phyloP scores from a whole-genome alignment of 257 asterid species.

The Cinchona pubescens region DNA sequence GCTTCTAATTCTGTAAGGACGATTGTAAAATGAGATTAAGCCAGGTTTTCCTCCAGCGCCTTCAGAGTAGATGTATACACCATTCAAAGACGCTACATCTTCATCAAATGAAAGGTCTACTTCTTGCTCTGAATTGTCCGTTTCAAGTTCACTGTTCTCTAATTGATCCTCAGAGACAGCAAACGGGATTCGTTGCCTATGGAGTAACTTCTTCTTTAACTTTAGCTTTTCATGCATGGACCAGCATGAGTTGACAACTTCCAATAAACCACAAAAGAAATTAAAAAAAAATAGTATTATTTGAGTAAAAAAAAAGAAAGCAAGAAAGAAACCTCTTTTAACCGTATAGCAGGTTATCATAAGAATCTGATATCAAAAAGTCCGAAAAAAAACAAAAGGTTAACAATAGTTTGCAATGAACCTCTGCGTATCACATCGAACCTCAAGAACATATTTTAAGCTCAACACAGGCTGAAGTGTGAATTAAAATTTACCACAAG shows the following conservation, averaged over 20 bases:
- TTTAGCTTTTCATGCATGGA: conserved; percentile 36
- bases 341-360: not conserved
- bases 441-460: too few relatives aligned
- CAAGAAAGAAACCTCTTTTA: not conserved
- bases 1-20: conserved; percentile 27
- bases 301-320: too few relatives aligned
- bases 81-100: conserved; percentile 32
- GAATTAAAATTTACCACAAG: conserved; percentile 9
- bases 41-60: conserved; percentile 78
- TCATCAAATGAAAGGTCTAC: conserved; percentile 38
- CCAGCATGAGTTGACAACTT: conserved; percentile 47
- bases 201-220: conserved; percentile 29
- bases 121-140: conserved; percentile 46
- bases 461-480: not conserved
- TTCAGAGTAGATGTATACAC: conserved; percentile 34
- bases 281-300: not conserved
- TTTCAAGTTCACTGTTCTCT: conserved; percentile 43
- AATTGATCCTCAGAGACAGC: conserved; percentile 56
- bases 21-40: conserved; percentile 65
- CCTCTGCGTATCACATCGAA: too few relatives aligned
- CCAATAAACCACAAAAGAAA: conserved; percentile 14
- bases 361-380: not conserved
- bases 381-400: too few relatives aligned
- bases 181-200: conserved; percentile 32
- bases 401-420: too few relatives aligned